phyloP scores from a whole-genome alignment of 345 rosid species.

The Hibiscus trionum region DNA sequence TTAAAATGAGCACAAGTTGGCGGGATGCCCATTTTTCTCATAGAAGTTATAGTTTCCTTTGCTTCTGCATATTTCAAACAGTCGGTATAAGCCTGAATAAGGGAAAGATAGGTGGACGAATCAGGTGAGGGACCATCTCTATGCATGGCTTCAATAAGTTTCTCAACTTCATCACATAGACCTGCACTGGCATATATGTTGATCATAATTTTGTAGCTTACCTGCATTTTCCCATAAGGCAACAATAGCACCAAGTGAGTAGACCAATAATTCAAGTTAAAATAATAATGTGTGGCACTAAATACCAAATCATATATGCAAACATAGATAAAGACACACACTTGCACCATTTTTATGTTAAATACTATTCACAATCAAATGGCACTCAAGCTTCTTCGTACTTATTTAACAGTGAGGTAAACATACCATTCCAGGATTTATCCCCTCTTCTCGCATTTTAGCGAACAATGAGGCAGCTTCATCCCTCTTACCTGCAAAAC shows the following conservation, averaged over 20 bases:
- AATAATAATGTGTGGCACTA: not conserved
- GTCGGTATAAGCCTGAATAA: constrained; percentile 50
- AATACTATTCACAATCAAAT: not conserved
- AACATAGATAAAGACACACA: not conserved
- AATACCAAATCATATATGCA: no score
- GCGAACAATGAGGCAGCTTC: constrained; percentile 52
- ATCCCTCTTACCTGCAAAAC: constrained; percentile 46
- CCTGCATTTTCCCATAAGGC: constrained; percentile 33
- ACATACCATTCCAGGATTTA: constrained; percentile 66
- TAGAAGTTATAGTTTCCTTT: constrained; percentile 41
- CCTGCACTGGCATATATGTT: constrained; percentile 41
- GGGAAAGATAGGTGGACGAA: constrained; percentile 42
- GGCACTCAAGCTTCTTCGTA: not conserved
- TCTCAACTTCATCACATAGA: constrained; percentile 39
- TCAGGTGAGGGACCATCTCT: constrained; percentile 42
- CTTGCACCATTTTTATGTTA: not conserved
- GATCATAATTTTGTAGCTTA: constrained; percentile 65
- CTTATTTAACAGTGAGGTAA: not conserved
- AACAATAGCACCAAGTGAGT: not conserved
- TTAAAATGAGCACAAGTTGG: constrained; percentile 50
- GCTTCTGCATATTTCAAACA: constrained; percentile 48
- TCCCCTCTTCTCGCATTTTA: constrained; percentile 66
- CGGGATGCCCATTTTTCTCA: constrained; percentile 44
- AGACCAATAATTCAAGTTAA: not conserved
- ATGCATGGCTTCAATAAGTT: constrained; percentile 53